Evolutionary conservation across 768 basidiomycete genomes (phyloP).

Genomic region (Daedaleopsis nitida): DNA sequence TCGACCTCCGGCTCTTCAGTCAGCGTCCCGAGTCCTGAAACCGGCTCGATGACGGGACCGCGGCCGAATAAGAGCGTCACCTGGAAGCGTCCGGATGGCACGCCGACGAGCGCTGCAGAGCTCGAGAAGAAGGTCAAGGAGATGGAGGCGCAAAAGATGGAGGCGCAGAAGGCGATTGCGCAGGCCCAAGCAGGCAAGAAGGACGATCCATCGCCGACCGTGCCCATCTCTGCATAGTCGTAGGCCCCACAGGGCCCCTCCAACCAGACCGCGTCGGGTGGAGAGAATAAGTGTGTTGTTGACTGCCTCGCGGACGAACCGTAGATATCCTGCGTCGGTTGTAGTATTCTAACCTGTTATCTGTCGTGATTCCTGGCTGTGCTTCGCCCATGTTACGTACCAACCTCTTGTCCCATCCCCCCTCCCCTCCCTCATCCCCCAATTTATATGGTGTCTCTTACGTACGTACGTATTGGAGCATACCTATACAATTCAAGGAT

Average conservation of each 20-base stretch:
- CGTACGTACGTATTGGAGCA: too few relatives aligned
- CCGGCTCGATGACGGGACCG: conserved; percentile 62
- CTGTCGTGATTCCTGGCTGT: not conserved
- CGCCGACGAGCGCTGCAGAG: conserved; percentile 32
- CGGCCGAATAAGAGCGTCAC: conserved; percentile 72
- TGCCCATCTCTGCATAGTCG: conserved; percentile 38
- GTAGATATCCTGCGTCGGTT: not conserved
- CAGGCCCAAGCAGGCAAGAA: conserved; percentile 68
- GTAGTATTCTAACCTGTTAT: not conserved
- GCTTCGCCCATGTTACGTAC: not conserved
- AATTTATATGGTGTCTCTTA: not conserved
- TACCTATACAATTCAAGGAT: too few relatives aligned
- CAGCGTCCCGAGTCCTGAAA: conserved; percentile 60
- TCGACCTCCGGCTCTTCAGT: conserved; percentile 61
- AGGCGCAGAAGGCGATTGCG: conserved; percentile 66
- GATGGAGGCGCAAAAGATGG: conserved; percentile 63
- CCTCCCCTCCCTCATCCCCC: not conserved
- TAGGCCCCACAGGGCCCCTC: not conserved
- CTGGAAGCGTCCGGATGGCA: conserved; percentile 53
- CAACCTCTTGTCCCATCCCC: not conserved
- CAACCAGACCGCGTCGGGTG: not conserved
- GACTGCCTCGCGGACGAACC: not conserved
- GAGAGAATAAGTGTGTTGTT: not conserved
- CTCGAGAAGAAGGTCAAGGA: conserved; percentile 59
- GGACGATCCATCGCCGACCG: conserved; percentile 50